Evolutionary conservation across 192 early-diverging fungal genomes (phyloP).

Genomic region (Ambispora gerdemannii): DNA sequence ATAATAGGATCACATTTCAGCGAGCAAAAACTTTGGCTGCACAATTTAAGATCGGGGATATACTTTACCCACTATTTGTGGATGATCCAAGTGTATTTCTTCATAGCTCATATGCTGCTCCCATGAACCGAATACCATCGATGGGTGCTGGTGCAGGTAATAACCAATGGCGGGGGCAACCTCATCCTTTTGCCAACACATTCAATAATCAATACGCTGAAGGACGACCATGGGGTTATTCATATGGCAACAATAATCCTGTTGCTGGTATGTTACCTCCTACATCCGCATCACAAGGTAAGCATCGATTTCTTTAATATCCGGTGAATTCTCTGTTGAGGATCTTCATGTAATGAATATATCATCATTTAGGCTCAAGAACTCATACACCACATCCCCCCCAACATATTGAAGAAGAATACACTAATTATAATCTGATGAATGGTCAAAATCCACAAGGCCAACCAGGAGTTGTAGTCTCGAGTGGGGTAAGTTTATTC

Average conservation of each 20-base stretch:
- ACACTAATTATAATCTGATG: slow-evolving; percentile 24
- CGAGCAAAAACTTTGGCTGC: slow-evolving; percentile 63
- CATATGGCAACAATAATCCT: slow-evolving; percentile 19
- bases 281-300: background rate
- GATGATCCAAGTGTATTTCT: slow-evolving; percentile 68
- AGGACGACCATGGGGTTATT: slow-evolving; percentile 22
- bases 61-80: slow-evolving; percentile 72
- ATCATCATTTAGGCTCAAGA: background rate
- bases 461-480: slow-evolving; percentile 21
- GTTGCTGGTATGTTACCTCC: background rate
- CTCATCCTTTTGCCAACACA: slow-evolving; percentile 8
- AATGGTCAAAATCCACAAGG: slow-evolving; percentile 27
- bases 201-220: slow-evolving; percentile 24
- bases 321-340: background rate
- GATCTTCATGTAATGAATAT: background rate
- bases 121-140: slow-evolving; percentile 22
- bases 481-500: slow-evolving; percentile 17
- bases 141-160: background rate
- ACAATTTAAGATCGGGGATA: slow-evolving; percentile 71
- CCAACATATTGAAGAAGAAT: slow-evolving; percentile 19
- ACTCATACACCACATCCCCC: slow-evolving; percentile 9
- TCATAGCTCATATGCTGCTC: slow-evolving; percentile 18
- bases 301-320: background rate
- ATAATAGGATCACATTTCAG: slow-evolving; percentile 58
- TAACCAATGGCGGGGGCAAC: slow-evolving; percentile 28